Evolutionary conservation across 2,329 filamentous ascomycete genomes (phyloP), one percentile per base, ranked within the genome.

Genomic region (Apiospora pterosperma): DNA sequence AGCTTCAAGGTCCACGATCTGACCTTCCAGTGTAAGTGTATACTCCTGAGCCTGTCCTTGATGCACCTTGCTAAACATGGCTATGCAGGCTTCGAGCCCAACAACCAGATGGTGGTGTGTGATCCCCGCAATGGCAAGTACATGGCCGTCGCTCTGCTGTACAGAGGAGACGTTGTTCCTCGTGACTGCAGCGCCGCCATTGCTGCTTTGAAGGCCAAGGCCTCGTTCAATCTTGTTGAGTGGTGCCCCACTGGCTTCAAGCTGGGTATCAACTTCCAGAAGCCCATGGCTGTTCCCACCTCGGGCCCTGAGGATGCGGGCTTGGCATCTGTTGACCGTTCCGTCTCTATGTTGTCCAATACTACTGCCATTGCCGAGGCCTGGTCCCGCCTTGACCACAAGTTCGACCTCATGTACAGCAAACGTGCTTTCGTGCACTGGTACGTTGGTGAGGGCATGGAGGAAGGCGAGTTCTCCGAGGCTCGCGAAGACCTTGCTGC

Each of bases 381-480:
- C 62, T 91, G 89, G 89, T 89, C 88, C 66, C 86, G 88, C 68
- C 84, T 91, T 60, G 88, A 90, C 79, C 82, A 90, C 84, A 91
- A 91, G 82, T 91, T 92, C 78, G 89, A 91, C 72, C 88, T 91
- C 73, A 91, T 91, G 89, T 90, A 91, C 84, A 89, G 85, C 81
- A 91, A 91, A 85, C 88, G 89, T 70, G 89, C 89, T 66, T 91
- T 92, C 72, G 89, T 91, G 58, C 89, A 92, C 81, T 91, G 89
- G 89, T 92, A 92, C 71, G 92, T 96, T 63, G 92, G 92, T 70
- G 92, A 96, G 82, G 92, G 92, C 81, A 96, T 96, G 92, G 92
- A 96, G 82, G 92, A 96, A 78, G 92, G 92, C 73, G 92, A 96
- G 79, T 96, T 96, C 82, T 91, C 89, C 68, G 92, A 96, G 80